Base-by-base conservation (phyloP, 2,329 filamentous ascomycete genomes). In the Xylaria sp. region DNA sequence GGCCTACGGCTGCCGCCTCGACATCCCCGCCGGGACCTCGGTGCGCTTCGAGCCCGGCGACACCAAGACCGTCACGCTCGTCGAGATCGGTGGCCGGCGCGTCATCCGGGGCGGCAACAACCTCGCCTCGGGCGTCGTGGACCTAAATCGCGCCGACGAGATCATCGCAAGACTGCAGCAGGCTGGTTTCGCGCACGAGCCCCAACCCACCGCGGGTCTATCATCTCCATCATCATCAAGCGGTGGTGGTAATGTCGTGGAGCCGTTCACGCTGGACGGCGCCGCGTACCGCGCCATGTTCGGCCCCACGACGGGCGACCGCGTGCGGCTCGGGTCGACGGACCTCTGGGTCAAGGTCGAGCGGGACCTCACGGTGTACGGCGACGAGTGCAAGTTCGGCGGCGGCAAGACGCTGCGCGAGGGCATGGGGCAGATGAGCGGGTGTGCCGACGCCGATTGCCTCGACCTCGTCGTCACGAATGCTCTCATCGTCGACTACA, bases 41-140 rank as follows among this genome's bases (percentile, higher is more conserved):
- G 91, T 97, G 39, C 90, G 95, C 52, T 98, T 98, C 78, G 95
- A 98, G 83, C 94, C 95, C 0, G 95, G 95, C 61, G 95, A 98
- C 80, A 90, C 89, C 60, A 97, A 94, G 85, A 97, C 94, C 0
- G 94, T 98, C 18, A 93, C 90, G 0, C 85, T 98, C 7, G 94
- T 98, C 18, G 91, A 97, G 79, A 97, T 98, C 77, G 92, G 88
- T 4, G 95, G 95, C 0, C 85, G 90, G 74, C 90, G 89, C 78
- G 83, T 94, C 58, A 97, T 98, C 76, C 88, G 88, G 36, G 95
- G 95, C 41, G 95, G 95, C 57, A 98, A 97, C 80, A 86, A 84
- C 70, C 79, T 98, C 33, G 94, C 94, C 0, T 86, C 87, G 3
- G 95, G 95, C 0, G 81, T 80, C 54, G 88, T 98, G 7, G 91